These are phyloP conservation scores for Citrus trifoliata DNA, from an alignment of 345 rosid genomes.

Conservation along the genomic window DNA sequence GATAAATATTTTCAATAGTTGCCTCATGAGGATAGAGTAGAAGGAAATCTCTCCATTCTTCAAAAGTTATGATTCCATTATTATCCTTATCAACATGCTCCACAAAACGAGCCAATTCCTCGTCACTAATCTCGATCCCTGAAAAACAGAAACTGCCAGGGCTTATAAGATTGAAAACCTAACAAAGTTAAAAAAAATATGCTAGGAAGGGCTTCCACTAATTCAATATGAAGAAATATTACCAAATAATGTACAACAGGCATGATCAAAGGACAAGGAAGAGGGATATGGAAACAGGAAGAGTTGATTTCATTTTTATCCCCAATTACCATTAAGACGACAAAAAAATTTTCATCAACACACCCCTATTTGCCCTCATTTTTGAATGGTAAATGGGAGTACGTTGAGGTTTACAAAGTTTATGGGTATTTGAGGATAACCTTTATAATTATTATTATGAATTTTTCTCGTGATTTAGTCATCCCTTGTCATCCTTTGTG, in stretches of 20 bases:
- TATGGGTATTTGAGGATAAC: neutral
- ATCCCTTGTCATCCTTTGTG: neutral
- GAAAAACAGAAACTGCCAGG: slow-evolving; percentile 39
- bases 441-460: neutral
- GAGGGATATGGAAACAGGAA: neutral
- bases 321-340: too few species aligned
- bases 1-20: slow-evolving; percentile 87
- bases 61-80: slow-evolving; percentile 89
- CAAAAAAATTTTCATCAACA: too few species aligned
- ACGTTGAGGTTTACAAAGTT: too few species aligned
- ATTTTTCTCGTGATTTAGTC: neutral
- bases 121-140: slow-evolving; percentile 89
- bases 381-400: too few species aligned
- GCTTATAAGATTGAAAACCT: slow-evolving; percentile 35
- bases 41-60: slow-evolving; percentile 99
- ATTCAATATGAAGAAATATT: slow-evolving; percentile 5
- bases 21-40: slow-evolving; percentile 94
- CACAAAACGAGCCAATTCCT: slow-evolving; percentile 81
- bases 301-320: too few species aligned
- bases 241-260: neutral
- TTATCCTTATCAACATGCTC: slow-evolving; percentile 98
- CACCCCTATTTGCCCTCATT: too few species aligned
- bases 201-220: slow-evolving; percentile 1
- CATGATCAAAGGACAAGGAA: slow-evolving; percentile 1
- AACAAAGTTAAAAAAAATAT: neutral